Evolutionary conservation across 164 flowering plant species (phyloP).

Genomic region (Berberis vulgaris): DNA sequence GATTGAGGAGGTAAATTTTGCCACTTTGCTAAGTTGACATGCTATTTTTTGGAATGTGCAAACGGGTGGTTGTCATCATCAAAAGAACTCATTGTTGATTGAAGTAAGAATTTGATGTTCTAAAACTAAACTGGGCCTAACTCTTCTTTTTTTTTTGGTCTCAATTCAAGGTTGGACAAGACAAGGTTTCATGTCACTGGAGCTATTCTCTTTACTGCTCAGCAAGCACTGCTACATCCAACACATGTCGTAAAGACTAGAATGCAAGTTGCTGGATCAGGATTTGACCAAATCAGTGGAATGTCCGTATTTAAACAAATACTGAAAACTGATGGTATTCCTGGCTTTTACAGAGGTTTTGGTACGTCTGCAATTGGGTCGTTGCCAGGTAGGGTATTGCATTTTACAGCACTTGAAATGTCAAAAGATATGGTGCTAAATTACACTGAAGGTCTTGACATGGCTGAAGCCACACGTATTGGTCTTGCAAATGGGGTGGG

Average conservation of each 20-base stretch:
- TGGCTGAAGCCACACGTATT: slow-evolving; percentile 62
- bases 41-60: too few relatives aligned
- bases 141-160: too few relatives aligned
- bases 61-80: too few relatives aligned
- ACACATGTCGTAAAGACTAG: slow-evolving; percentile 72
- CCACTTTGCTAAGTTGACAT: too few relatives aligned
- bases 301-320: slow-evolving; percentile 39
- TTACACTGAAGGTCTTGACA: slow-evolving; percentile 32
- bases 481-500: slow-evolving; percentile 73
- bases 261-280: slow-evolving; percentile 53
- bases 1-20: too few relatives aligned
- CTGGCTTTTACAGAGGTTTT: slow-evolving; percentile 71
- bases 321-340: slow-evolving; percentile 52
- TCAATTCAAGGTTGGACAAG: slow-evolving; percentile 58
- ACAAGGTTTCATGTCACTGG: slow-evolving; percentile 72
- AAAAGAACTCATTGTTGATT: too few relatives aligned
- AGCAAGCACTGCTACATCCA: slow-evolving; percentile 55
- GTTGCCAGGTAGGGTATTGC: slow-evolving; percentile 70
- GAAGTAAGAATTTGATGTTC: too few relatives aligned
- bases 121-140: too few relatives aligned
- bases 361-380: slow-evolving; percentile 68
- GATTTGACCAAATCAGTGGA: slow-evolving; percentile 34
- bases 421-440: slow-evolving; percentile 59
- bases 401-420: slow-evolving; percentile 61
- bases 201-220: slow-evolving; percentile 66